Evolutionary conservation across 2,329 filamentous ascomycete species (phyloP), one percentile per base, ranked within the genome.

Genomic region (Chaetothyriales sp.): DNA sequence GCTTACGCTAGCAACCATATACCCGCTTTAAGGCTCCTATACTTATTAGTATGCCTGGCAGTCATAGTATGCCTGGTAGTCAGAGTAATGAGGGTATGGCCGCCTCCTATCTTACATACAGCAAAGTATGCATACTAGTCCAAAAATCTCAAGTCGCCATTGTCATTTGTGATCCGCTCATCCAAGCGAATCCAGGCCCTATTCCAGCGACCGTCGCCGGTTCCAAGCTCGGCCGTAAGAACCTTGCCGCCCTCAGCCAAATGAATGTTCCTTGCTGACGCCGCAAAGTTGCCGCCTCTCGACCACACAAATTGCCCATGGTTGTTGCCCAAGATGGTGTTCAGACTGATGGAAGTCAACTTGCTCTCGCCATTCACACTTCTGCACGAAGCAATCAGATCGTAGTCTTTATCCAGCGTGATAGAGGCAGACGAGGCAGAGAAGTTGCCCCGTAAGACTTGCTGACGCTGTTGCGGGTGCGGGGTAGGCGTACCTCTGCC

Each of bases 91-190:
- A 25, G 22, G 22, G 22, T 6, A 25, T 25, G 22, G 22, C 22
- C 6, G 22, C 3, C 6, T 25, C 3, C 22, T 25, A 25, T 25
- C 22, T 25, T 25, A 6, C 22, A 25, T 25, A 25, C 22, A 25
- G 22, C 22, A 25, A 25, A 25, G 3, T 25, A 25, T 25, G 6
- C 22, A 25, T 25, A 25, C 22, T 25, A 25, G 22, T 25, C 22
- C 6, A 25, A 25, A 22, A 56, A 60, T 6, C 60, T 57, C 59
- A 70, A 55, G 43, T 63, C 57, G 3, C 68, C 67, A 51, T 70
- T 58, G 18, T 65, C 60, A 54, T 70, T 70, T 22, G 63, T 61
- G 44, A 71, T 69, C 44, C 63, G 59, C 57, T 70, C 68, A 58
- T 70, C 64, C 56, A 71, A 54, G 22, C 62, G 57, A 18, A 69